Evolutionary conservation across 2,329 filamentous ascomycete species (phyloP).

Genomic region (Hypoxylon sp.): DNA sequence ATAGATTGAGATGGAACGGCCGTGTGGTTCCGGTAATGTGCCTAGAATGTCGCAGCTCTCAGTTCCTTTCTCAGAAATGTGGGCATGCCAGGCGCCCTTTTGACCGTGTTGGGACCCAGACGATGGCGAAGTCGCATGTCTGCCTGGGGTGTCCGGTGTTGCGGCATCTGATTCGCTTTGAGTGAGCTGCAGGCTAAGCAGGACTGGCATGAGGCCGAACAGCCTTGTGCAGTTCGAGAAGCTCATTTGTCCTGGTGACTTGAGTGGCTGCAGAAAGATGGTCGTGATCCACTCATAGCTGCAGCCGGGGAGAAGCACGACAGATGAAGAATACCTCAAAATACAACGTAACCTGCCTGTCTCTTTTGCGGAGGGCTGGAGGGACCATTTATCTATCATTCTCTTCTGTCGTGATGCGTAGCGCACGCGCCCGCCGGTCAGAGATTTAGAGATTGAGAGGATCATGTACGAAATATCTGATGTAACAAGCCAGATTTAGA

Average conservation of each 20-base stretch:
- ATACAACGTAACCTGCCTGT: conserved; percentile 46
- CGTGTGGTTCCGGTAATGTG: conserved; percentile 29
- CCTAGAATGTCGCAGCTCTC: conserved; percentile 23
- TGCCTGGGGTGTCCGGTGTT: conserved; percentile 31
- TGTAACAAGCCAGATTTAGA: conserved; percentile 37
- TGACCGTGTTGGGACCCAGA: conserved; percentile 34
- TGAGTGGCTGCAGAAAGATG: conserved; percentile 46
- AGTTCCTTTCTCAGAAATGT: conserved; percentile 24
- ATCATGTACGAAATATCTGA: conserved; percentile 40
- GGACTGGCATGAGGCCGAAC: conserved; percentile 47
- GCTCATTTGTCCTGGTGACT: conserved; percentile 54
- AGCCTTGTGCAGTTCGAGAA: conserved; percentile 51
- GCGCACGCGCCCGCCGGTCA: conserved; percentile 32
- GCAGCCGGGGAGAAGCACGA: conserved; percentile 41
- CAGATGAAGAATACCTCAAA: conserved; percentile 39
- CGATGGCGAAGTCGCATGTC: conserved; percentile 38
- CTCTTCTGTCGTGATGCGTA: conserved; percentile 31
- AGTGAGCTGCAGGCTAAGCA: conserved; percentile 45
- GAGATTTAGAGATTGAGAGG: conserved; percentile 34
- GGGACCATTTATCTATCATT: conserved; percentile 28
- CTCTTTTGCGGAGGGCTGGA: conserved; percentile 22
- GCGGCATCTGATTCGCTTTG: conserved; percentile 45
- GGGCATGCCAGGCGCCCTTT: conserved; percentile 32
- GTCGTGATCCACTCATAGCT: conserved; percentile 44
- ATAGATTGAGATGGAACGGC: conserved; percentile 33